Base-by-base conservation (phyloP, 495 filamentous ascomycete species). In the Penicillium herquei region DNA sequence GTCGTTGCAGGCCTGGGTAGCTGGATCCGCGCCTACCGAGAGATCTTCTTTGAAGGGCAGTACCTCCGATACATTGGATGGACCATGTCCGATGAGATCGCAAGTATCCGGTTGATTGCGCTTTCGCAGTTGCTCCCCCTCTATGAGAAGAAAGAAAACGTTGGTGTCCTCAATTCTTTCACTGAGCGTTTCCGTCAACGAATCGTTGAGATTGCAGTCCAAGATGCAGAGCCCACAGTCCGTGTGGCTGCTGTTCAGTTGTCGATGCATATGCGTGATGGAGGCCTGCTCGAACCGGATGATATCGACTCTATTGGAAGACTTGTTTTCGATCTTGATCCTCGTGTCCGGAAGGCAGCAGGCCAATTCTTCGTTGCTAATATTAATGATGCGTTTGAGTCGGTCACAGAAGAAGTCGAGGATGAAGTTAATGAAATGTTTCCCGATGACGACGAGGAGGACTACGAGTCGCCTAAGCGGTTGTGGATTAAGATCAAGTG, bases 11-110 rank as follows among this genome's bases (percentile, higher is more conserved):
- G 90, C 7, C 78, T 98, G 18, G 90, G 91, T 37, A 79, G 83
- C 32, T 98, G 94, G 94, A 91, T 98, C 62, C 80, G 82, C 58
- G 83, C 79, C 13, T 84, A 94, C 37, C 88, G 91, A 7, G 88
- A 92, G 39, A 78, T 88, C 47, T 98, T 96, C 74, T 90, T 96
- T 68, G 87, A 96, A 53, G 87, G 88, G 3, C 78, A 84, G 56
- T 95, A 96, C 66, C 76, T 98, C 40, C 88, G 94, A 33, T 98
- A 98, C 62, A 78, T 98, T 10, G 94, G 94, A 39, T 98, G 94
- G 93, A 85, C 94, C 54, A 79, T 98, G 21, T 92, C 92, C 3
- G 94, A 98, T 68, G 72, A 82, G 1, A 75, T 82, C 39, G 73
- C 84, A 2, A 76, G 82, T 7, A 89, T 87, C 1, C 79, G 94